Base-by-base conservation (phyloP, 306 rosid species). In the Vigna unguiculata region DNA sequence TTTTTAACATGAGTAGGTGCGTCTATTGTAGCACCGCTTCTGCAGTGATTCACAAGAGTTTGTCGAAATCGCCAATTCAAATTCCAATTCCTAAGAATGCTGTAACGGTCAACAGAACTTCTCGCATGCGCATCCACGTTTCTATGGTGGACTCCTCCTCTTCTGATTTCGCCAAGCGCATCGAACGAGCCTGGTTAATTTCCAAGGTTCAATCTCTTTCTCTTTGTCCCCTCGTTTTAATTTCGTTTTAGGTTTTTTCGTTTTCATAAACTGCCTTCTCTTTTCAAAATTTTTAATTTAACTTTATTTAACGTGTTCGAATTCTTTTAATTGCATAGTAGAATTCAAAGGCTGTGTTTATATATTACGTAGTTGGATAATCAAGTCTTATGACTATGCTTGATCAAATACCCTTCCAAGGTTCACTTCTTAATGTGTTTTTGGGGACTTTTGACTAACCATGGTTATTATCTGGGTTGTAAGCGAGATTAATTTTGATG, bases 161-260 rank as follows among this genome's bases (percentile, higher is more conserved):
- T 54, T n/a, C 67, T 60, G 87, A 86, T 87, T 95, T 95, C 85
- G 66, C 58, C 16, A 89, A 75, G 85, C 97, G 99, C 20, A 87
- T 87, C 79, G 99, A 95, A 72, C 88, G 78, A 75, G 85, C 96
- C 47, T 95, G 99, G 97, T 83, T 89, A 75, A 95, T 95, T 86
- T 87, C 99, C 46, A 87, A 95, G 99, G 99, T 90, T 61, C 12
- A 2, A 9, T 14, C 5, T 36, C 54, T 46, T 49, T 58, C 55
- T 2, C 15, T 4, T 8, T 66, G 19, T 12, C 14, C 46, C 14
- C 30, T 24, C 34, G 6, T 12, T 57, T 38, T 57, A 21, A 54
- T 15, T 9, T 21, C 32, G 7, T 53, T 3, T 53, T 43, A 54
- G 60, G 17, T 24, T 53, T 76, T 48, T n/a, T 28, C 45, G 36